Base-by-base conservation (phyloP, 75 land plant genomes). In the Chamaecyparis obtusa region DNA sequence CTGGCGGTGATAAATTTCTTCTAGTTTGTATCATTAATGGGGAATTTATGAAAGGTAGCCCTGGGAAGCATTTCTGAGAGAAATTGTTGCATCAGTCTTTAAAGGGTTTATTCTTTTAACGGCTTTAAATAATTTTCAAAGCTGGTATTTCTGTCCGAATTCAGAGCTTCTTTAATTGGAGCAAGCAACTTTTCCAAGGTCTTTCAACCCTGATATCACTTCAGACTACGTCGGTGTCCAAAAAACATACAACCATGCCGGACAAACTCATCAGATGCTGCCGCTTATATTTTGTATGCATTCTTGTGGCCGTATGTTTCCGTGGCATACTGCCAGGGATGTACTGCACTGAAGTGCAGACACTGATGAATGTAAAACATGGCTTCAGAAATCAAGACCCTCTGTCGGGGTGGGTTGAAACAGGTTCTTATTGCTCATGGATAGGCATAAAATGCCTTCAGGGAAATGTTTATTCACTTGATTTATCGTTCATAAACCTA, bases 381-480 rank as follows among this genome's bases (percentile, higher is more conserved):
- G 46, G 54, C 32, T 81, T 81, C 83, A 46, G 32, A 44, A 81
- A 81, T 64, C 83, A 60, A 69, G 83, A 55, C 43, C 33, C 30
- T 5, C 74, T 89, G 5, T 57, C 88, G 6, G 86, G 88, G 78
- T 93, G 94, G 94, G 85, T 89, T 27, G 86, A 90, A 69, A 36
- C 84, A 64, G 77, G 83, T 54, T n/a, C 89, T 16, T 93, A 92
- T 21, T 92, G 94, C 83, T 72, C 84, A 71, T 93, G 94, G 95
- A 84, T 88, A 54, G 95, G 95, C 13, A 87, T 94, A 41, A 88
- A 27, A 76, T 94, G 95, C 60, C 84, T 67, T 14, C 85, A 84
- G 3, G 56, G 43, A 24, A 77, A 30, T 5, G 92, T 93, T 85
- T 13, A 16, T 30, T 37, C 36, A 10, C 72, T 93, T 35, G 91